phyloP scores from a whole-genome alignment of 2,329 filamentous ascomycete species.

The Ophiocordyceps camponoti-rufipedis region DNA sequence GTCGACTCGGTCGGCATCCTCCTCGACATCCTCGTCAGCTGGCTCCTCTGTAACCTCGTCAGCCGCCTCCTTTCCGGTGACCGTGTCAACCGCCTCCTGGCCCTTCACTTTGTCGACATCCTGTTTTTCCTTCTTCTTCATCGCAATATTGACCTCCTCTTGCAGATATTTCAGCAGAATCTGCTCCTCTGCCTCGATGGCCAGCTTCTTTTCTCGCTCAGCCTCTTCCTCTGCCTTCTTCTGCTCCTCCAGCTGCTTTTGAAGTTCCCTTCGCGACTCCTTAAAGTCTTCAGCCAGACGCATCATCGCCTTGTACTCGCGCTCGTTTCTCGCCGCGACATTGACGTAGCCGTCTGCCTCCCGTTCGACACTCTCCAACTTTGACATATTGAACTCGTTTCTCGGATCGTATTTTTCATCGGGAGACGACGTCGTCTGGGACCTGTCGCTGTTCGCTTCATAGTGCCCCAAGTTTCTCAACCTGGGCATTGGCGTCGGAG shows the following conservation, averaged over 20 bases:
- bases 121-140: too few relatives aligned
- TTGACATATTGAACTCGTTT: conserved; percentile 1
- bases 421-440: conserved; percentile 15
- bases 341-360: conserved; percentile 22
- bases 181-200: not conserved
- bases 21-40: too few relatives aligned
- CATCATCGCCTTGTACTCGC: conserved; percentile 34
- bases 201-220: not conserved
- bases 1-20: not conserved
- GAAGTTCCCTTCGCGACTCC: conserved; percentile 15
- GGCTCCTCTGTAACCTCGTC: too few relatives aligned
- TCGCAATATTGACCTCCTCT: not conserved
- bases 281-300: conserved; percentile 41
- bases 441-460: not conserved
- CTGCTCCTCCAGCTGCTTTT: conserved; percentile 12
- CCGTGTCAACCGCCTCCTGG: too few relatives aligned
- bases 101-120: too few relatives aligned
- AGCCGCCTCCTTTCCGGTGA: not conserved
- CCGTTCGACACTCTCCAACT: conserved; percentile 2
- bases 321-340: conserved; percentile 31
- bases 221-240: conserved; percentile 10
- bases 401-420: conserved; percentile 5
- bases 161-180: not conserved
- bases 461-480: not conserved
- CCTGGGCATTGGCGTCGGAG: too few relatives aligned